Conservation (phyloP, 768 basidiomycete species). For the Macrolepiota fuliginosa region DNA sequence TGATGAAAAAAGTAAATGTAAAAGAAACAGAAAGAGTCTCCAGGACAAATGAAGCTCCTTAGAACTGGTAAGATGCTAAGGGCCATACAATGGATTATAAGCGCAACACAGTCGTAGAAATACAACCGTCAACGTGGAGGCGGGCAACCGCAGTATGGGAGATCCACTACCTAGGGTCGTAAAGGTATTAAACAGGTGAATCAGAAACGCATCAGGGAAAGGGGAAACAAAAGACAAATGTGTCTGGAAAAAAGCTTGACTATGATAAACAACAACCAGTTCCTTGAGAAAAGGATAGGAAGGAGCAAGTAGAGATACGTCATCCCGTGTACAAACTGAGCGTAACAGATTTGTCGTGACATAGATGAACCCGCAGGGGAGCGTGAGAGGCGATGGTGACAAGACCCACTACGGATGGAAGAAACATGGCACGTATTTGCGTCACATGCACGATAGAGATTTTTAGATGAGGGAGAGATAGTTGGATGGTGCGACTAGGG, state of each 20-base stretch:
- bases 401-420: background rate
- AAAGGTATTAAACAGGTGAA: conserved; percentile 8
- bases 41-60: conserved; percentile 1
- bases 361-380: background rate
- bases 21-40: background rate
- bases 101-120: conserved; percentile 6
- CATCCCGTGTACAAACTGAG: background rate
- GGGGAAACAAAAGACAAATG: background rate
- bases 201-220: background rate
- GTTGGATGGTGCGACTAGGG: conserved; percentile 78
- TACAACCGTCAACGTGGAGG: conserved; percentile 7
- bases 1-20: background rate
- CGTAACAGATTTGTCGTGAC: conserved; percentile 3
- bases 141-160: background rate
- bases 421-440: background rate
- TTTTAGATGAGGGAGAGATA: conserved; percentile 77
- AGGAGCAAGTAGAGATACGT: background rate
- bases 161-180: background rate
- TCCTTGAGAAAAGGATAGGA: background rate
- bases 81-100: conserved; percentile 1
- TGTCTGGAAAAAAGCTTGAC: background rate
- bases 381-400: conserved; percentile 2
- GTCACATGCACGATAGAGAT: background rate
- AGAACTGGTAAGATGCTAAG: background rate
- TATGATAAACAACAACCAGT: conserved; percentile 7